Evolutionary conservation across 2,329 filamentous ascomycete species (phyloP), one percentile per base, ranked within the genome.

Genomic region (Epichloe uncinata): DNA sequence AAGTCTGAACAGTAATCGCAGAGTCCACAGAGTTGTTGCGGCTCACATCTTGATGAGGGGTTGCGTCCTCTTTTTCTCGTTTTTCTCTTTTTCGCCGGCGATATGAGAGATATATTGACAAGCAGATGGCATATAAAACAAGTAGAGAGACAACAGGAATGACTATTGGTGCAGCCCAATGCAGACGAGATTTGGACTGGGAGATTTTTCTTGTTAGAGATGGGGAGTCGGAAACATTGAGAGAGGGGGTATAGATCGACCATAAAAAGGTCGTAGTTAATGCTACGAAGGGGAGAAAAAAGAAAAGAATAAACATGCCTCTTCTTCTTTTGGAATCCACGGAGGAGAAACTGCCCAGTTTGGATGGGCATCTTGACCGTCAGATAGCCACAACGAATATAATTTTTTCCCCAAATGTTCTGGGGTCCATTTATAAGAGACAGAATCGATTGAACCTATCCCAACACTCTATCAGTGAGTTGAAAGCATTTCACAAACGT

Each of bases 301-400:
- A 9, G 18, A 2, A 42, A 41, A 36, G 20, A 44, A 35, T 26
- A 16, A 38, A 52, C 55, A 54, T 48, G 61, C 58, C 37, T 52
- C 48, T 46, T 58, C 54, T 46, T 57, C 54, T 44, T 57, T 59
- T 13, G 59, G 52, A n/a, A 50, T 60, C 63, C 63, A 66, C 2
- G 61, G 59, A 8, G 61, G 63, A 13, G 64, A 66, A 6, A 60
- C 52, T 2, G 61, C 60, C 60, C 62, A 66, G 36, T 56, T 60
- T 22, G 55, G 36, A 9, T 58, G 57, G 13, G 51, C 45, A 20
- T 54, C 54, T 13, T 54, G 52, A 16, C 52, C 54, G 5, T 56
- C 57, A 2, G 56, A 58, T 18, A 65, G 58, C 59, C 61, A 62
- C 2, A 65, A 45, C 3, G 63, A 53, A 40, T 64, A 66, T 16